phyloP scores from a whole-genome alignment of 495 filamentous ascomycete species.

The Neurospora sp. region DNA sequence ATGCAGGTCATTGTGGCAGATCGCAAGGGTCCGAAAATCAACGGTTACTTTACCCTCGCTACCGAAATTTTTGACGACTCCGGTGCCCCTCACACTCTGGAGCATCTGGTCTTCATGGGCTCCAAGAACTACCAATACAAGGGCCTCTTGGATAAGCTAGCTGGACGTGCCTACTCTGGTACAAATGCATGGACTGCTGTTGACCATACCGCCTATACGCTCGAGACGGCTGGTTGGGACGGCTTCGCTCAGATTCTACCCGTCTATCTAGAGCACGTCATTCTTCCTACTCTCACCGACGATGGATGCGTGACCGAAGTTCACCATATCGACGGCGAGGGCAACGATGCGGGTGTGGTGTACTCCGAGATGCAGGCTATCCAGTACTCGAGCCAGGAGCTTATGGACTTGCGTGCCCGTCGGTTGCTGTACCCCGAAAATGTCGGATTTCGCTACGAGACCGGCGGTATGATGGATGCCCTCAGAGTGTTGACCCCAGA shows the following conservation, averaged over 20 bases:
- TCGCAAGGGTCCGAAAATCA: constrained; percentile 83
- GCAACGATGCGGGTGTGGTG: constrained; percentile 93
- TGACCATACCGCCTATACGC: constrained; percentile 93
- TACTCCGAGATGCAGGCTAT: constrained; percentile 99
- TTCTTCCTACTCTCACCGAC: constrained; percentile 85
- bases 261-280: constrained; percentile 89
- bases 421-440: constrained; percentile 79
- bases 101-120: constrained; percentile 97
- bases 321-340: constrained; percentile 84
- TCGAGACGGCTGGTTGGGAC: constrained; percentile 92
- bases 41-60: constrained; percentile 88
- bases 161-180: constrained; percentile 80
- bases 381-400: constrained; percentile 69
- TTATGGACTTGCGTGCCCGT: constrained; percentile 72
- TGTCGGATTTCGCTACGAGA: constrained; percentile 91
- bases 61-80: constrained; percentile 98
- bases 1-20: constrained; percentile 91
- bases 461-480: constrained; percentile 90
- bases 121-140: constrained; percentile 92
- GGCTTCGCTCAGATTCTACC: constrained; percentile 91
- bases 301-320: constrained; percentile 92
- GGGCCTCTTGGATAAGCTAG: constrained; percentile 86
- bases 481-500: constrained; percentile 77
- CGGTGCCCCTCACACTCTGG: constrained; percentile 88
- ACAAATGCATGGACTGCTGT: constrained; percentile 96